Evolutionary conservation across 768 basidiomycete species (phyloP).

Genomic region (Tylopilus intermedius): DNA sequence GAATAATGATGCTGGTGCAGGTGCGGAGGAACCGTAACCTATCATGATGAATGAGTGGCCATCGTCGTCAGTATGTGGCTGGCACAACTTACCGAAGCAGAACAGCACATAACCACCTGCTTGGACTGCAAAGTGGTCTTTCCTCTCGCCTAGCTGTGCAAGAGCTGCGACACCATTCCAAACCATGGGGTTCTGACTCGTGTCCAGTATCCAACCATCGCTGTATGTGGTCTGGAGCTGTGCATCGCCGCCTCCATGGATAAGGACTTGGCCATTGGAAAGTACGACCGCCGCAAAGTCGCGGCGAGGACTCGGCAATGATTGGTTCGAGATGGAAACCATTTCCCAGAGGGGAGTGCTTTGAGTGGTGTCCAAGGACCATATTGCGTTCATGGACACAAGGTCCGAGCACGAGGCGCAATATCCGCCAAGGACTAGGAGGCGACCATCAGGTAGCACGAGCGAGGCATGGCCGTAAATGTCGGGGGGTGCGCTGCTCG

Average conservation of each 20-base stretch:
- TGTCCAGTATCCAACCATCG: conserved; percentile 72
- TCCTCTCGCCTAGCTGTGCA: conserved; percentile 54
- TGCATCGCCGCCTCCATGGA: conserved; percentile 75
- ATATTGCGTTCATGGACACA: conserved; percentile 55
- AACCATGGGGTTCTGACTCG: conserved; percentile 47
- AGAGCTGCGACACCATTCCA: conserved; percentile 55
- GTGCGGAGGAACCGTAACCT: conserved; percentile 31
- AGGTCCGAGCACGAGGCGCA: conserved; percentile 43
- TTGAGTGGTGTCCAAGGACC: conserved; percentile 56
- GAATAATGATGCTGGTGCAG: conserved; percentile 47
- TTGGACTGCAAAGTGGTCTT: conserved; percentile 70
- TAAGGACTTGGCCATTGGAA: conserved; percentile 51
- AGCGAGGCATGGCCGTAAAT: conserved; percentile 70
- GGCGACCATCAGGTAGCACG: conserved; percentile 60
- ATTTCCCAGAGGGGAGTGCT: conserved; percentile 46
- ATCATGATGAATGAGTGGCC: conserved; percentile 1
- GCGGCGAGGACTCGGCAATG: conserved; percentile 54
- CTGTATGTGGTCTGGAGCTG: conserved; percentile 45
- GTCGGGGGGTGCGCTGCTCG: conserved; percentile 53
- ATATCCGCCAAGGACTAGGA: conserved; percentile 76
- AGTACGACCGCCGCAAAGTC: conserved; percentile 55
- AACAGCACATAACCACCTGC: conserved; percentile 63
- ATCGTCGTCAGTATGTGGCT: background rate
- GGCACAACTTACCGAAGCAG: conserved; percentile 59
- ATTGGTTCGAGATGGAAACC: conserved; percentile 34